These are phyloP conservation scores for Entomortierella lignicola DNA, from an alignment of 192 early-diverging fungal species.

Conservation along the genomic window DNA sequence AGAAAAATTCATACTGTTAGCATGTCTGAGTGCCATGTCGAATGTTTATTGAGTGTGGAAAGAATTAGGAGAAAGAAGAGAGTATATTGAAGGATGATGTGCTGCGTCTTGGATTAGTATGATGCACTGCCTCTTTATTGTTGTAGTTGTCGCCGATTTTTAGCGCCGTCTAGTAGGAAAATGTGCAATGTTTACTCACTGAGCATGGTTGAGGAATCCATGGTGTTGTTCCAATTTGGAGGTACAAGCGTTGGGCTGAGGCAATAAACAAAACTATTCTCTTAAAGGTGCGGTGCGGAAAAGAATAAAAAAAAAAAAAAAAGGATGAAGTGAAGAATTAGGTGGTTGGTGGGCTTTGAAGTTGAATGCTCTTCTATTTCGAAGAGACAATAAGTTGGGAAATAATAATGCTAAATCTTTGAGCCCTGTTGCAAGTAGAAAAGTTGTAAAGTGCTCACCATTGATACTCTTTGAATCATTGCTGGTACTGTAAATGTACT, in stretches of 20 bases:
- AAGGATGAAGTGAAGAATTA: not conserved
- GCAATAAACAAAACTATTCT: too few relatives aligned
- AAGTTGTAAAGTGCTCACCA: too few relatives aligned
- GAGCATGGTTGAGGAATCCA: not conserved
- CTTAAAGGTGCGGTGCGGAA: too few relatives aligned
- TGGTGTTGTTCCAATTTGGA: not conserved
- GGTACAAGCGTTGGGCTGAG: not conserved
- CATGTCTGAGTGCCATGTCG: constrained; percentile 2
- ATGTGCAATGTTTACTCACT: constrained; percentile 12
- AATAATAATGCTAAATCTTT: not conserved
- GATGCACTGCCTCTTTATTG: constrained; percentile 10
- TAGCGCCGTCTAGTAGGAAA: not conserved
- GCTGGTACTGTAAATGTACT: too few relatives aligned
- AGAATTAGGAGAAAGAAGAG: not conserved
- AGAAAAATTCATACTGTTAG: constrained; percentile 15
- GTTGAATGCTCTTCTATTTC: too few relatives aligned
- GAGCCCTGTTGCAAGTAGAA: too few relatives aligned
- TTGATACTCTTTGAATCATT: too few relatives aligned
- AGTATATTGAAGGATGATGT: constrained; percentile 16
- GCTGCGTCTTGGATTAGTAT: not conserved
- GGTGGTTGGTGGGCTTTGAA: too few relatives aligned
- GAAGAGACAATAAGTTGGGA: too few relatives aligned
- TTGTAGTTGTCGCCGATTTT: not conserved
- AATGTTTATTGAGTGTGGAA: not conserved
- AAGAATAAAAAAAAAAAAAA: too few relatives aligned